Evolutionary conservation across 1,139 yeast species (phyloP), one percentile per base, ranked within the genome.

Genomic region (Cylindricascospora bacillispora): DNA sequence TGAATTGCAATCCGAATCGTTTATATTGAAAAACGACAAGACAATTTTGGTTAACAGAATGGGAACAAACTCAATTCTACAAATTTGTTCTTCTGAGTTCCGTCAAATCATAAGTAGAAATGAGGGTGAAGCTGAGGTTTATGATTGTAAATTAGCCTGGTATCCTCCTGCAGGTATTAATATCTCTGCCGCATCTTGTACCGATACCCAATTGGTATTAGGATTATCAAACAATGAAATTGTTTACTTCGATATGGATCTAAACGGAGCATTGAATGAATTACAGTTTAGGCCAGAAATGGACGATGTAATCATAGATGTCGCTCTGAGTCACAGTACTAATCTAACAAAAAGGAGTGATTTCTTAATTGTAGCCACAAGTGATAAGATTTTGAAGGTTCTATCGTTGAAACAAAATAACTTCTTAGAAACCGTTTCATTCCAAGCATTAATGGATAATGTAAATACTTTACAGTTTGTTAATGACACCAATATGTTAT

Each of bases 191-290:
- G 78, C 86, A 0, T 54, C 82, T 1, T 57, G 78, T 3, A 82
- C 82, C 22, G 62, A 65, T 24, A 64, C 67, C 13, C 97, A 89
- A 51, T 61, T 86, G 1, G 70, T 70, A 0, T 47, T 89, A 6
- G 85, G 75, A 0, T 54, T 89, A 6, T 74, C 92, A 2, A 81
- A 77, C 45, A 63, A 74, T 34, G 86, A 80, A 36, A 44, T 89
- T 3, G 76, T 79, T 4, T 89, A 89, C 53, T 86, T 89, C 54
- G 97, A 86, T 53, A 60, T 77, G 18, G 86, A 78, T 14, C n/a
- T 20, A 3, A 26, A 32, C 40, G 92, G 79, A 40, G 67, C 72
- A 31, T 59, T 86, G 29, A 65, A 73, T 18, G 95, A 85, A 47
- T 77, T 73, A 45, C 75, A 73, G 34, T 76, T 71, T 24, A 61